Base-by-base conservation (phyloP, 371 early-diverging fungal species). In the Mucor velutinosus region DNA sequence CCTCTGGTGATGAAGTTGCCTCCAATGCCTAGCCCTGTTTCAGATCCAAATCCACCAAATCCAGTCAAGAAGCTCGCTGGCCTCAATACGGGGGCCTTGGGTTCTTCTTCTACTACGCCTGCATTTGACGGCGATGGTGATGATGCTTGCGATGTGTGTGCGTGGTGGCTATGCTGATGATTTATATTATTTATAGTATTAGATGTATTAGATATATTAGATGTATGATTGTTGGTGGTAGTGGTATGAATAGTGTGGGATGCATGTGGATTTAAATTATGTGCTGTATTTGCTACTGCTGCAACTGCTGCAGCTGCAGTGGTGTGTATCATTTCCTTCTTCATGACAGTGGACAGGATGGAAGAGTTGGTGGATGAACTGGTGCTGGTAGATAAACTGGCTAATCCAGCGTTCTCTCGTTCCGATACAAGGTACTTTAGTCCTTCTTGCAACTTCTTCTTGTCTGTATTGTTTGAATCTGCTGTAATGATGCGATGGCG, bases 351-450 rank as follows among this genome's bases (percentile, higher is more conserved):
- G 3, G 67, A 71, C 58, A 73, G 41, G 1, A 73, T 60, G 8
- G 76, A 69, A 0, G 77, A 74, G 35, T 59, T 71, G 7, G 75
- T 76, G 25, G 74, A 74, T n/a, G 74, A 71, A 32, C 77, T 71
- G 7, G 75, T 70, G 33, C 75, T 77, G 0, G 78, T 64, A 1
- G 75, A 75, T 19, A 75, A 23, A 62, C 75, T 75, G 11, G 75
- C 67, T 43, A 65, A 35, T 17, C 76, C 66, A 14, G 65, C 71
- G 43, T 67, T 68, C 30, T 81, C 79, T 41, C 81, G 19, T 55
- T 80, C 83, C 0, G 84, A 71, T 15, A 86, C 72, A 2, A 86
- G 65, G 55, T 82, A 84, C 60, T 81, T 86, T 1, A 86, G 68
- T 2, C 86, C 86, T 45, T 83, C 86, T 39, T 74, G 76, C 2